Evolutionary conservation across 2,329 filamentous ascomycete genomes (phyloP).

Genomic region (Ilyonectria mors-panacis): DNA sequence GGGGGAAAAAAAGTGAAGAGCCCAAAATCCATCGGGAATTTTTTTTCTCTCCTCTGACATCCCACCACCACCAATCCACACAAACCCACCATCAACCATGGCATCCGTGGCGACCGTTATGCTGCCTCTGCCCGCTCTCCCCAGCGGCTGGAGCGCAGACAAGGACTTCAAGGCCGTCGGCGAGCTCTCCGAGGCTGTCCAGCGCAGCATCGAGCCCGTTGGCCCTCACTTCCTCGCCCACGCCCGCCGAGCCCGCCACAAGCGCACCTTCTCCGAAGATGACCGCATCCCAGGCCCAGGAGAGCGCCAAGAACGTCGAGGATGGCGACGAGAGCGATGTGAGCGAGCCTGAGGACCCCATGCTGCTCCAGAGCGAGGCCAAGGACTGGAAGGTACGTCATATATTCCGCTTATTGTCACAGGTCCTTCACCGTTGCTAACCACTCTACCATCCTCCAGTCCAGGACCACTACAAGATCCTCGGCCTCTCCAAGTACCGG

Average conservation of each 20-base stretch:
- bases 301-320: slow-evolving; percentile 95
- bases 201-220: slow-evolving; percentile 94
- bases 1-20: slow-evolving; percentile 42
- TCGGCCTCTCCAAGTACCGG: slow-evolving; percentile 93
- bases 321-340: slow-evolving; percentile 91
- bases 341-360: slow-evolving; percentile 92
- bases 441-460: slow-evolving; percentile 62
- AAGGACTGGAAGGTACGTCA: slow-evolving; percentile 97
- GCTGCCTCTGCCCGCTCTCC: slow-evolving; percentile 80
- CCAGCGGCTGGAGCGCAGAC: slow-evolving; percentile 86
- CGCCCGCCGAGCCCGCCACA: slow-evolving; percentile 93
- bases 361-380: slow-evolving; percentile 92
- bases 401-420: neutral
- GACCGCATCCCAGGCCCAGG: slow-evolving; percentile 95
- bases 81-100: slow-evolving; percentile 63
- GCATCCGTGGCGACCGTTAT: slow-evolving; percentile 73
- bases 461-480: slow-evolving; percentile 98
- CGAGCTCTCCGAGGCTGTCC: slow-evolving; percentile 80
- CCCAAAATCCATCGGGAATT: slow-evolving; percentile 35
- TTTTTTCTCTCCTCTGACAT: slow-evolving; percentile 35
- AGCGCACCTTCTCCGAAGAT: slow-evolving; percentile 98
- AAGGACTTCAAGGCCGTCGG: slow-evolving; percentile 93
- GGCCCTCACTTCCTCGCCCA: slow-evolving; percentile 98
- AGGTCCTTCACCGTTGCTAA: neutral
- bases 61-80: slow-evolving; percentile 39